A percentile compares a stretch with the other conserved stretches of the same genome.
Conservation (phyloP, 1,139 yeast genomes). For the Saccharomyces hybrid region DNA sequence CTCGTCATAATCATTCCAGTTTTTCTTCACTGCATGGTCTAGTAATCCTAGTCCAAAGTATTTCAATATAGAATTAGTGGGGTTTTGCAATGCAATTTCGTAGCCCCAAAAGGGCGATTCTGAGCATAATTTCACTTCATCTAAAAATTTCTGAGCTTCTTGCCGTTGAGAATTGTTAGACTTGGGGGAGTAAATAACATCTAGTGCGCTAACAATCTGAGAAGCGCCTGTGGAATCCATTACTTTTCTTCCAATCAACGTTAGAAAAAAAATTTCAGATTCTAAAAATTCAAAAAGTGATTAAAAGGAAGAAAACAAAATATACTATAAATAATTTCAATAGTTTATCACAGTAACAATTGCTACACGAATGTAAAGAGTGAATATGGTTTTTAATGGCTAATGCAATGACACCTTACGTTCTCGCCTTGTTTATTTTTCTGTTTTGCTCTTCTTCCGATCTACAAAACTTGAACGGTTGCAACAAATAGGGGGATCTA, state of each 20-base stretch:
- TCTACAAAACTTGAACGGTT: neutral
- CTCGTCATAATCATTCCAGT: constrained; percentile 52
- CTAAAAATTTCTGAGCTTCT: constrained; percentile 68
- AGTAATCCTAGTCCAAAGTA: constrained; percentile 84
- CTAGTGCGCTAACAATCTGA: constrained; percentile 71
- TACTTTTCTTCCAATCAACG: neutral
- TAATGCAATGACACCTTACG: neutral
- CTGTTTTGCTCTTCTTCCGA: neutral
- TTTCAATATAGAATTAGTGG: constrained; percentile 61
- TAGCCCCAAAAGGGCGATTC: constrained; percentile 94
- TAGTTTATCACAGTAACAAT: neutral
- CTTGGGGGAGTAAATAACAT: constrained; percentile 66
- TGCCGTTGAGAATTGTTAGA: constrained; percentile 58
- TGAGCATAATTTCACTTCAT: constrained; percentile 63
- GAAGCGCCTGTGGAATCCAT: constrained; percentile 63
- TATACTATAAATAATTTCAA: constrained; percentile 1
- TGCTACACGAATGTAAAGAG: neutral
- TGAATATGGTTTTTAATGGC: neutral
- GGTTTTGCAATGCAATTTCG: constrained; percentile 64
- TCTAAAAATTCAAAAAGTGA: neutral
- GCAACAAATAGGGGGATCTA: neutral
- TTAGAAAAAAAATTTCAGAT: neutral
- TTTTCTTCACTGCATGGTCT: constrained; percentile 58
- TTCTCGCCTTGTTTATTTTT: neutral
- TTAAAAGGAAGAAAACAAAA: neutral